These are phyloP conservation scores for Phragmites australis DNA, from an alignment of 176 grass and related monocot species.

Conservation along the genomic window DNA sequence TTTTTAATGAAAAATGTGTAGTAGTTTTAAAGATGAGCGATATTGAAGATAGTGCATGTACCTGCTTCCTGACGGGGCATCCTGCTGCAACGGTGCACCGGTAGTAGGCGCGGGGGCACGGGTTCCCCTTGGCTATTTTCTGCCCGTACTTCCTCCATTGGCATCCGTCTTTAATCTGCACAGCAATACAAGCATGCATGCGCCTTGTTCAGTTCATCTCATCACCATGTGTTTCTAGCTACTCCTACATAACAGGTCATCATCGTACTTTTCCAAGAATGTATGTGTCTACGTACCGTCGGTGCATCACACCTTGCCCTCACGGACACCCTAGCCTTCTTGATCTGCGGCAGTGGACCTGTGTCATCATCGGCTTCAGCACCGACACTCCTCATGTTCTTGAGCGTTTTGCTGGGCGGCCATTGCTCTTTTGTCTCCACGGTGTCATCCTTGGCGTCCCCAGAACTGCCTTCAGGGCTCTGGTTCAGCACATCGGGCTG, in stretches of 20 bases:
- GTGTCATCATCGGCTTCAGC: conserved; percentile 43
- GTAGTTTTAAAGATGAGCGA: not conserved
- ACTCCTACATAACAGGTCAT: not conserved
- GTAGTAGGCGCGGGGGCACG: conserved; percentile 79
- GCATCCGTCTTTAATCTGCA: conserved; percentile 84
- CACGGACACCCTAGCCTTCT: conserved; percentile 80
- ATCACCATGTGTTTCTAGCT: not conserved
- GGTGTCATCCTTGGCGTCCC: conserved; percentile 41
- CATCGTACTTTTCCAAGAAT: not conserved
- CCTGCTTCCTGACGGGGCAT: conserved; percentile 93
- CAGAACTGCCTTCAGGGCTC: conserved; percentile 67
- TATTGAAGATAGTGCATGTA: no score
- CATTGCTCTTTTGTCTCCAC: conserved; percentile 39
- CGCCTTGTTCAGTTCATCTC: conserved; percentile 1
- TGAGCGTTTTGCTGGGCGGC: conserved; percentile 46
- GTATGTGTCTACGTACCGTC: conserved; percentile 42
- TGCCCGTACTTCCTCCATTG: conserved; percentile 97
- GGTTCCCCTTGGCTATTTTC: conserved; percentile 88
- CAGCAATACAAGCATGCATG: not conserved
- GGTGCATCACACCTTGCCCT: conserved; percentile 72
- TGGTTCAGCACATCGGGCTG: conserved; percentile 33
- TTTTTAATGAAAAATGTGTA: not conserved
- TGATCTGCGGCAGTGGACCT: conserved; percentile 48
- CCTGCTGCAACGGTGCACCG: conserved; percentile 72
- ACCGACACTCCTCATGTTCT: conserved; percentile 28